A percentile compares a stretch with the other conserved stretches of the same genome.
Evolutionary conservation across 495 filamentous ascomycete species (phyloP).

Genomic region (Geopyxis carbonaria): DNA sequence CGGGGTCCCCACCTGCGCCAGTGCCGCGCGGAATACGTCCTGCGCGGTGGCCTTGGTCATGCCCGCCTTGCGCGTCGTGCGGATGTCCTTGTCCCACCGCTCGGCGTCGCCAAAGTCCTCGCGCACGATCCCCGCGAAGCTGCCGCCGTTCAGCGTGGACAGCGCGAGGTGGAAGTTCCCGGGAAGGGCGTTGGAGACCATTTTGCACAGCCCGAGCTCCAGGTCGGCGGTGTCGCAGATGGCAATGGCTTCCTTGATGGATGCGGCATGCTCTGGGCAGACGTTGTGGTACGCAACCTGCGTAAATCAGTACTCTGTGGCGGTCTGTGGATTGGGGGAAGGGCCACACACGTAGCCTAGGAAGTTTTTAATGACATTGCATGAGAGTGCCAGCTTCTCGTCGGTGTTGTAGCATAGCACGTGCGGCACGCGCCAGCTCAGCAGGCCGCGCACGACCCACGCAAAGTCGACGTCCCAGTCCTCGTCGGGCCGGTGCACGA

Average conservation of each 20-base stretch:
- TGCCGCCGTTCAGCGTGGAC: slow-evolving; percentile 26
- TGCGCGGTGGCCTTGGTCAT: slow-evolving; percentile 29
- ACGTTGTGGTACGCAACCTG: slow-evolving; percentile 58
- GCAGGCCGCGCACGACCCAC: slow-evolving; percentile 54
- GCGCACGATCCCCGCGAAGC: slow-evolving; percentile 28
- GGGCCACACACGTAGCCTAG: slow-evolving; percentile 46
- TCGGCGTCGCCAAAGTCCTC: slow-evolving; percentile 3
- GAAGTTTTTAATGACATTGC: slow-evolving; percentile 61
- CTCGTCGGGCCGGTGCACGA: slow-evolving; percentile 31
- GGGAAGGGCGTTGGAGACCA: slow-evolving; percentile 38
- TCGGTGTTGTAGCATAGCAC: slow-evolving; percentile 27
- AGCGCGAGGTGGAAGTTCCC: slow-evolving; percentile 51
- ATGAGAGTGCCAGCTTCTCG: slow-evolving; percentile 34
- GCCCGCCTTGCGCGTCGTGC: slow-evolving; percentile 21
- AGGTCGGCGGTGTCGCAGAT: slow-evolving; percentile 50
- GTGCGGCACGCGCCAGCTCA: slow-evolving; percentile 35
- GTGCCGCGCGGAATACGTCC: slow-evolving; percentile 30
- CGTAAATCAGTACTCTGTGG: not conserved
- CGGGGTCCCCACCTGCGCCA: slow-evolving; percentile 30
- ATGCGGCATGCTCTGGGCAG: slow-evolving; percentile 56
- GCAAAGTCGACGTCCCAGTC: slow-evolving; percentile 70
- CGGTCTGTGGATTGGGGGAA: not conserved
- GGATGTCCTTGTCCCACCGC: slow-evolving; percentile 7
- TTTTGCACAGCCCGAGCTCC: slow-evolving; percentile 43
- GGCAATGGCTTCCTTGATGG: slow-evolving; percentile 46